Conservation (phyloP, 768 basidiomycete species). For the Suillus sp. region DNA sequence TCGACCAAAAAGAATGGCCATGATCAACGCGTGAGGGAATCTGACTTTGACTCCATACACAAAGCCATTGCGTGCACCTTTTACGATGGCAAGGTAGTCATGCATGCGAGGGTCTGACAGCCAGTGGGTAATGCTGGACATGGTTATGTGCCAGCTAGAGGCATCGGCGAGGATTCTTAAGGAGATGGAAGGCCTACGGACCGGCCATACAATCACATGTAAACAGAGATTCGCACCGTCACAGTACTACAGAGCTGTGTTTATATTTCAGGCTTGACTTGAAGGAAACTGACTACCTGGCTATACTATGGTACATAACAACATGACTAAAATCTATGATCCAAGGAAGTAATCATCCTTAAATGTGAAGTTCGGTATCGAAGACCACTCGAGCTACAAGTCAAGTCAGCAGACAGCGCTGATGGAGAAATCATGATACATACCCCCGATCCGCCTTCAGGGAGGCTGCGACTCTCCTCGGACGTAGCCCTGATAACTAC, state of each 20-base stretch:
- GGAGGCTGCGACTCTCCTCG: constrained; percentile 24
- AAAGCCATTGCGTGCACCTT: constrained; percentile 90
- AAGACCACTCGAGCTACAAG: constrained; percentile 57
- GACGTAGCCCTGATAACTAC: constrained; percentile 52
- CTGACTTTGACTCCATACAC: constrained; percentile 90
- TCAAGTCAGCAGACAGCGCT: constrained; percentile 13
- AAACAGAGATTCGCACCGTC: not conserved
- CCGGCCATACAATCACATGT: constrained; percentile 32
- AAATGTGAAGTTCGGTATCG: constrained; percentile 52
- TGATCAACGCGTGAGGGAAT: constrained; percentile 95
- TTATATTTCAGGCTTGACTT: not conserved
- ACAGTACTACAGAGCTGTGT: too few relatives aligned
- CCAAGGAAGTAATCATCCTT: constrained; percentile 53
- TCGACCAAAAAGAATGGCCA: constrained; percentile 91
- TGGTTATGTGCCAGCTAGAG: constrained; percentile 13
- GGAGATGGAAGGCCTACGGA: not conserved
- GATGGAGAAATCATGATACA: constrained; percentile 27
- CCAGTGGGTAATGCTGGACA: constrained; percentile 30
- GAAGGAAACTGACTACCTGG: not conserved
- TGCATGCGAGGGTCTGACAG: constrained; percentile 73
- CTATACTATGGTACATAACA: constrained; percentile 1
- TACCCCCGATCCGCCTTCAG: constrained; percentile 41
- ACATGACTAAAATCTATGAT: not conserved
- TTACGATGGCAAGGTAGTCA: constrained; percentile 89
- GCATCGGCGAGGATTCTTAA: not conserved